These are phyloP conservation scores for Fremontodendron californicum DNA, from an alignment of 345 rosid species.

Conservation along the genomic window DNA sequence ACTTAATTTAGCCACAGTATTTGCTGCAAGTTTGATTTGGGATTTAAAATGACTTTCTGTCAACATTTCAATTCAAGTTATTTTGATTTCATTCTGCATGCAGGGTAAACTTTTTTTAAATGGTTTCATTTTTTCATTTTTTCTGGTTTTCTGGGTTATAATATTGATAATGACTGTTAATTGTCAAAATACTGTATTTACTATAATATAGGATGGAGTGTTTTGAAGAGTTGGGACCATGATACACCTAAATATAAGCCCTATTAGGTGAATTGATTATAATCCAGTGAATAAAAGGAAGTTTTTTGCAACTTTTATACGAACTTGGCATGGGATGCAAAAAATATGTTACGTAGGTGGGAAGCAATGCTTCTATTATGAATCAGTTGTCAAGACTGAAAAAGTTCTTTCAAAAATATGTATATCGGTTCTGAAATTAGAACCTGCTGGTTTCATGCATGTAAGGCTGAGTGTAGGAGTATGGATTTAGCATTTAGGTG, in stretches of 20 bases:
- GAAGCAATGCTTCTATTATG: background rate
- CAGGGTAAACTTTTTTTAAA: background rate
- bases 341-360: background rate
- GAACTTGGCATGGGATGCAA: background rate
- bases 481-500: constrained; percentile 4
- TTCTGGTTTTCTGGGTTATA: background rate
- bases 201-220: background rate
- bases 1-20: background rate
- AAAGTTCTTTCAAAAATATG: background rate
- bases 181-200: background rate
- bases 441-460: constrained; percentile 4
- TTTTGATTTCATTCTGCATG: background rate
- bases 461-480: background rate
- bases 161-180: background rate
- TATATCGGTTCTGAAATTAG: background rate
- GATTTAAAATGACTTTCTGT: background rate
- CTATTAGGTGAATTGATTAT: background rate
- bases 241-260: background rate
- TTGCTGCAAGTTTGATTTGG: background rate
- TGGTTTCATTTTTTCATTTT: background rate
- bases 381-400: background rate
- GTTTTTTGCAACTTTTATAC: background rate
- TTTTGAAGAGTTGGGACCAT: background rate
- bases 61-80: background rate
- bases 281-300: background rate